Evolutionary conservation across 1,284 basidiomycete species (phyloP).

Genomic region (Naganishia liquefaciens): DNA sequence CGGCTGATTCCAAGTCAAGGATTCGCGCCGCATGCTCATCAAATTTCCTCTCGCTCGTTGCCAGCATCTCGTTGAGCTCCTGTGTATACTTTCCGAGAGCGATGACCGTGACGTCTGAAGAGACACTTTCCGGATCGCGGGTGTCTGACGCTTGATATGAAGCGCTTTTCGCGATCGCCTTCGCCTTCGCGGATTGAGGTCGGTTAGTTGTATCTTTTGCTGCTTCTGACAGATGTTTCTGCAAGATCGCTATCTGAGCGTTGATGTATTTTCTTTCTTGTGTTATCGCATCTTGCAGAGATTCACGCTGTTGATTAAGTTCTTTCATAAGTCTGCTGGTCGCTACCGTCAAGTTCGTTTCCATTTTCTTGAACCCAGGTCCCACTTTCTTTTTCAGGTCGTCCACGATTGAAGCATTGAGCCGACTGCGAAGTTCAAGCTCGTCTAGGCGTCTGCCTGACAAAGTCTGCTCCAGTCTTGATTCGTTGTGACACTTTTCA

Average conservation of each 20-base stretch:
- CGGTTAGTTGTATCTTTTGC: not conserved
- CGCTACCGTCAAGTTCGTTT: not conserved
- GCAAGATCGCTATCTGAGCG: not conserved
- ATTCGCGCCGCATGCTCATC: not conserved
- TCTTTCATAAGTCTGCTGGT: not conserved
- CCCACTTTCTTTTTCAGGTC: too few relatives aligned
- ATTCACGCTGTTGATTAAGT: not conserved
- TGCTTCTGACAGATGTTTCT: not conserved
- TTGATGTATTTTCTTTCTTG: not conserved
- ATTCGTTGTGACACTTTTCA: too few relatives aligned
- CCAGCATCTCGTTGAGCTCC: not conserved
- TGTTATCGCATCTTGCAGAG: not conserved
- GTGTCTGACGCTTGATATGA: too few relatives aligned
- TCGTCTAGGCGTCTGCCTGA: too few relatives aligned
- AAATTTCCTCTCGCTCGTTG: conserved; percentile 11
- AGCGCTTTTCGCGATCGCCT: too few relatives aligned
- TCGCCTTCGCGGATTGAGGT: not conserved
- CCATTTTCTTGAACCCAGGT: not conserved
- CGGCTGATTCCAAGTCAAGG: conserved; percentile 6
- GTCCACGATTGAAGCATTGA: too few relatives aligned
- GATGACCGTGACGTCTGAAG: not conserved
- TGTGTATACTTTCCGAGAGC: conserved; percentile 2
- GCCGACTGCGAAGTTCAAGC: too few relatives aligned
- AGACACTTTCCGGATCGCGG: not conserved
- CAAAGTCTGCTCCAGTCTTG: too few relatives aligned